Evolutionary conservation across 805 yeast genomes (phyloP).

Genomic region (Lipomyces spencermartinsiae): DNA sequence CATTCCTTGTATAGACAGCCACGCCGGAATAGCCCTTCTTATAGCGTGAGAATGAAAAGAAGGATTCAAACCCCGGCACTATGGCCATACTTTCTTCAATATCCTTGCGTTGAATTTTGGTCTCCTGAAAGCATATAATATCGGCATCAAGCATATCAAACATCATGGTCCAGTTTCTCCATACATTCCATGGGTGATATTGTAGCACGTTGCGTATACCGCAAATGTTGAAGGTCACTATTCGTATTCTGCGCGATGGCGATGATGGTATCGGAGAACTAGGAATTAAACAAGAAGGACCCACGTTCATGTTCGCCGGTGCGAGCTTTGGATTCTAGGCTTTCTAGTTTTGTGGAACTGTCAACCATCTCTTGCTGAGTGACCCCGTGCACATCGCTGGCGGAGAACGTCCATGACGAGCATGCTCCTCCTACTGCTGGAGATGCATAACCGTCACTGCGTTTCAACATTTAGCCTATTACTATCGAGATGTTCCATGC

Average conservation of each 20-base stretch:
- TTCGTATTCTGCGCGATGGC: conserved; percentile 49
- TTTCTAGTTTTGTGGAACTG: not conserved
- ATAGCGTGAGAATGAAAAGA: conserved; percentile 66
- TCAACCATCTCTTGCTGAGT: too few species aligned
- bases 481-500: too few species aligned
- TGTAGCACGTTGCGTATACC: conserved; percentile 81
- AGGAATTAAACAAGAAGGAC: not conserved
- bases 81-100: conserved; percentile 57
- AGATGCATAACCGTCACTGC: too few species aligned
- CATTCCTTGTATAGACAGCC: conserved; percentile 73
- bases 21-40: conserved; percentile 94
- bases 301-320: not conserved
- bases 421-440: too few species aligned
- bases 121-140: conserved; percentile 83
- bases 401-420: too few species aligned
- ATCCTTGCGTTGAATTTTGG: conserved; percentile 66
- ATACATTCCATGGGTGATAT: conserved; percentile 81
- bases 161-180: conserved; percentile 51
- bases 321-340: not conserved
- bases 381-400: too few species aligned
- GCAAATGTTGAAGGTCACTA: conserved; percentile 80
- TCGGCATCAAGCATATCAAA: conserved; percentile 70
- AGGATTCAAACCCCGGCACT: conserved; percentile 64
- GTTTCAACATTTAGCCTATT: too few species aligned
- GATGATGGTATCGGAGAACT: not conserved